Conservation (phyloP, 805 yeast genomes). For the Suhomyces kilbournensis region DNA sequence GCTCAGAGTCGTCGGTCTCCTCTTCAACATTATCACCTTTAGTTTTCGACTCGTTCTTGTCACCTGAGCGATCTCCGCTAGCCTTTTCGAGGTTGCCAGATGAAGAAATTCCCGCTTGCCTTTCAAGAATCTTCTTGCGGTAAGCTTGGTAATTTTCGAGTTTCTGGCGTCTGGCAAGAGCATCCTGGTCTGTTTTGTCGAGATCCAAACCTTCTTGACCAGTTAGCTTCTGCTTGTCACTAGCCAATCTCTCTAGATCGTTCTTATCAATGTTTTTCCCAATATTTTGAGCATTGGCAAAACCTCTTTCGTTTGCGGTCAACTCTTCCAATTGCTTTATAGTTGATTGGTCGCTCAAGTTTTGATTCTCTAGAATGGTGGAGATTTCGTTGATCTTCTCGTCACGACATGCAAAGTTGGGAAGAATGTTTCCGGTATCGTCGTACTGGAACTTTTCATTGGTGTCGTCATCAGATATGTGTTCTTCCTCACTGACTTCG, state of each 20-base stretch:
- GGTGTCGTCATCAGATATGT: conserved; percentile 56
- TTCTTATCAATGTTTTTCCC: conserved; percentile 36
- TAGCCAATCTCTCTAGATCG: conserved; percentile 29
- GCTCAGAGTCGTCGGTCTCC: conserved; percentile 8
- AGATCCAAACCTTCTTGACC: conserved; percentile 45
- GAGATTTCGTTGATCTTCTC: conserved; percentile 40
- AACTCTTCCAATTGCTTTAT: conserved; percentile 53
- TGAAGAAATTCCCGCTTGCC: neutral
- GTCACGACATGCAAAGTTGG: conserved; percentile 51
- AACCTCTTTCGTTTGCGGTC: conserved; percentile 56
- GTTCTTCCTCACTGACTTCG: conserved; percentile 57
- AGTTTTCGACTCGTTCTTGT: neutral
- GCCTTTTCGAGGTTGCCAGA: neutral
- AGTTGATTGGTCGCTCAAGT: conserved; percentile 43
- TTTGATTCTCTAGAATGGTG: conserved; percentile 36
- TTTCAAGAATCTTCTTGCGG: conserved; percentile 55
- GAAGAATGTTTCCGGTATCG: conserved; percentile 57
- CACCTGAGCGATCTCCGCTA: neutral
- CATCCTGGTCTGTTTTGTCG: conserved; percentile 45
- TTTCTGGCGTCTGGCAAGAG: conserved; percentile 46
- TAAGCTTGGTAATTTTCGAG: conserved; percentile 57
- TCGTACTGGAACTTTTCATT: conserved; percentile 57
- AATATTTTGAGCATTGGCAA: conserved; percentile 52
- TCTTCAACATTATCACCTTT: neutral
- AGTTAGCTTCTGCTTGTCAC: conserved; percentile 38